phyloP scores from a whole-genome alignment of 2,329 filamentous ascomycete genomes.

The Trichoderma pleuroti region DNA sequence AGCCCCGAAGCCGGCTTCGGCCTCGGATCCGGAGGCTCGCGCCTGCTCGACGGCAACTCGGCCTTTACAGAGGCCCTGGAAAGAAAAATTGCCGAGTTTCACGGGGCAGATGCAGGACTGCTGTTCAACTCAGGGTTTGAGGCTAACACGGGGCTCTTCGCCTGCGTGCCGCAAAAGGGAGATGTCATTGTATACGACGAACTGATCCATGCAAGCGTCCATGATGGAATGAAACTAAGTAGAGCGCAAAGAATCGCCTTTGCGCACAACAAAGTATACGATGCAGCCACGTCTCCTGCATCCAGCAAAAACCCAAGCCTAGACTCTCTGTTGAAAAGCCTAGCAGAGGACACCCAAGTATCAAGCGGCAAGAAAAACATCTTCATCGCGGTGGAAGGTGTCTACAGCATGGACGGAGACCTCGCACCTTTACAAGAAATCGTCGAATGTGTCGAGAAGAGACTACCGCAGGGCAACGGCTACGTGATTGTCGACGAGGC shows the following conservation, averaged over 20 bases:
- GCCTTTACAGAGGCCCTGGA: constrained; percentile 45
- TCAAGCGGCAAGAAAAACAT: constrained; percentile 46
- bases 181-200: constrained; percentile 70
- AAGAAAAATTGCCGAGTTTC: constrained; percentile 44
- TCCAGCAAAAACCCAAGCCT: constrained; percentile 23
- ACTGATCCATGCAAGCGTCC: constrained; percentile 72
- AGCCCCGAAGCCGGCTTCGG: constrained; percentile 16
- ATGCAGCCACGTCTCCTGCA: neutral
- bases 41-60: constrained; percentile 52
- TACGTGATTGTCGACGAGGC: constrained; percentile 66
- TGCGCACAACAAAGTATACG: constrained; percentile 50
- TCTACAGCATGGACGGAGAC: constrained; percentile 85
- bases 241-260: constrained; percentile 54
- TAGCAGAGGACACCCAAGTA: constrained; percentile 38
- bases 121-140: constrained; percentile 62
- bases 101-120: constrained; percentile 43
- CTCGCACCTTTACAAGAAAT: constrained; percentile 61
- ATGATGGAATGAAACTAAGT: constrained; percentile 70
- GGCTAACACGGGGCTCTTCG: constrained; percentile 62
- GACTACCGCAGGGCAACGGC: constrained; percentile 56
- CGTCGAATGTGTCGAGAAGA: constrained; percentile 51
- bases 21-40: constrained; percentile 51
- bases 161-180: constrained; percentile 55
- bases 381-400: constrained; percentile 65
- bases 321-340: constrained; percentile 26